phyloP scores from a whole-genome alignment of 2,329 filamentous ascomycete species.

The Calonectria montana region DNA sequence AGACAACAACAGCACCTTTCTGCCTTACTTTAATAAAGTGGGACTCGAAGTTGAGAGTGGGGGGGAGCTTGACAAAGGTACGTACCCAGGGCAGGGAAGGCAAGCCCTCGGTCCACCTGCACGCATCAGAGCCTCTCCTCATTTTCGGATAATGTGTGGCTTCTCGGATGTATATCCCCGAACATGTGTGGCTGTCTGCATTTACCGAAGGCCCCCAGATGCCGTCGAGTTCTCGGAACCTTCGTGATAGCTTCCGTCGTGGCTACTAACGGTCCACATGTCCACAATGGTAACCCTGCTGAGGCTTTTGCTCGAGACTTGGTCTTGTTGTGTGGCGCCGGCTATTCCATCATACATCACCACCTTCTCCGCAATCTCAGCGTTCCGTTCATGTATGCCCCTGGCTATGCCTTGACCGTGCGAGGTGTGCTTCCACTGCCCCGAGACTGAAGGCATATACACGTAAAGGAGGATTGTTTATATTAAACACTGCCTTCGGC shows the following conservation, averaged over 20 bases:
- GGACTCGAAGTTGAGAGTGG: conserved; percentile 18
- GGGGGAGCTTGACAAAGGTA: conserved; percentile 9
- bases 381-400: conserved; percentile 29
- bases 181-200: conserved; percentile 3
- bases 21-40: conserved; percentile 17
- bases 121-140: neutral
- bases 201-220: conserved; percentile 1
- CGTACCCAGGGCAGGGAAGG: neutral
- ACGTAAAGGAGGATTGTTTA: neutral
- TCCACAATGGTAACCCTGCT: neutral
- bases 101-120: neutral
- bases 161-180: conserved; percentile 22
- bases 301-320: neutral
- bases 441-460: conserved; percentile 19
- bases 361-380: conserved; percentile 42
- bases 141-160: conserved; percentile 14
- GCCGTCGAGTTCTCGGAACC: conserved; percentile 16
- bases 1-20: conserved; percentile 19
- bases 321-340: conserved; percentile 36
- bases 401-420: conserved; percentile 30
- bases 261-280: neutral
- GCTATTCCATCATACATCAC: conserved; percentile 38
- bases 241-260: conserved; percentile 3
- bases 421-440: conserved; percentile 35
- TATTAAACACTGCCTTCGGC: neutral